These are phyloP conservation scores for Aquilaria agallochum DNA, from an alignment of 441 rosid genomes.

Conservation along the genomic window DNA sequence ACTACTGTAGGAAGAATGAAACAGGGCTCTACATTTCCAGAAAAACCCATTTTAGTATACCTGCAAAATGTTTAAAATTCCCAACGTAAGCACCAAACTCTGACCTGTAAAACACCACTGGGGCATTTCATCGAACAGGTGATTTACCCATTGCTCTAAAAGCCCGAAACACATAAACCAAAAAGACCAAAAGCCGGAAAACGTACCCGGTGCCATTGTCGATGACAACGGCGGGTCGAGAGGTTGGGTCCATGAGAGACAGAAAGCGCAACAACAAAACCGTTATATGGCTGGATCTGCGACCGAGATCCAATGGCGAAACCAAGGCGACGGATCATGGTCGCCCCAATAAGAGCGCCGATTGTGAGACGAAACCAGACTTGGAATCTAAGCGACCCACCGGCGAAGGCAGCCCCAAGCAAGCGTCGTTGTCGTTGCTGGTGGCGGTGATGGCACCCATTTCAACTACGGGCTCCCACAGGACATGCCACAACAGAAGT, in stretches of 20 bases:
- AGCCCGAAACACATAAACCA: not conserved
- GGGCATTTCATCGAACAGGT: conserved; percentile 39
- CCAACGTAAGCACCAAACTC: not conserved
- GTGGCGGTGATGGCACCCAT: conserved; percentile 27
- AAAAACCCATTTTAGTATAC: conserved; percentile 95
- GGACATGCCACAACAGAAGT: not conserved
- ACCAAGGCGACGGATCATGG: conserved; percentile 47
- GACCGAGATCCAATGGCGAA: conserved; percentile 48
- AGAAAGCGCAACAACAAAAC: conserved; percentile 5
- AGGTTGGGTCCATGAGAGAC: conserved; percentile 73
- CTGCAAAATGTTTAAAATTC: conserved; percentile 30
- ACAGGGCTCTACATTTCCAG: conserved; percentile 99
- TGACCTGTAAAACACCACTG: conserved; percentile 2
- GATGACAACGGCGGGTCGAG: conserved; percentile 95
- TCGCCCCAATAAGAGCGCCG: conserved; percentile 20
- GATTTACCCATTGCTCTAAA: not conserved
- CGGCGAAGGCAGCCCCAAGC: conserved; percentile 24
- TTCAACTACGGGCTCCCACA: conserved; percentile 19
- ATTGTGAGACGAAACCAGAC: conserved; percentile 25
- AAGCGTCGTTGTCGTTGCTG: conserved; percentile 3
- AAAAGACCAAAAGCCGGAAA: not conserved
- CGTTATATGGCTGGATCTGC: conserved; percentile 32
- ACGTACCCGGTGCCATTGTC: conserved; percentile 96
- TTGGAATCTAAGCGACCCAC: conserved; percentile 48
- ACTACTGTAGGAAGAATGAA: conserved; percentile 92